Evolutionary conservation across 129 eudicot genomes (phyloP), one percentile per base, ranked within the genome.

Genomic region (Flaveria trinervia): DNA sequence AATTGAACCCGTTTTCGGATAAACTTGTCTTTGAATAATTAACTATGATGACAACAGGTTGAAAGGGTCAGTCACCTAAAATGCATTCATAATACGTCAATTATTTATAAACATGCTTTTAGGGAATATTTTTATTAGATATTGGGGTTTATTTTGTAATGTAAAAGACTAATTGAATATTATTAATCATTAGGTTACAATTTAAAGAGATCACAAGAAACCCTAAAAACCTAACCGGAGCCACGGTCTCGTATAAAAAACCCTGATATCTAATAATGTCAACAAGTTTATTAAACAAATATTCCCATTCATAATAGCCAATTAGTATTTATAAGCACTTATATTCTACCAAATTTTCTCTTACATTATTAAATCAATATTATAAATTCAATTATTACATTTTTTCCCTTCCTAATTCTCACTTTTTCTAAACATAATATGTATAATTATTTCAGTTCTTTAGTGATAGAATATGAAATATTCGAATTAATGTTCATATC

Each of bases 41-140:
- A 61, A 10, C 13, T 26, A 26, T 26, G 43, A 12, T 26, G 41
- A 61, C 25, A 25, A 13, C 18, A 8, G 23, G 25, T 14, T 39
- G 46, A 65, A 36, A 33, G 70, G 25, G 23, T 7, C 23, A 72
- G 72, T 18, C 54, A 9, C 72, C 54, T 16, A 66, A 66, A 39
- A 22, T 66, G 25, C 3, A 66, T n/a, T 39, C 10, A 3, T 14
- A 7, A 36, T 8, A 7, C 8, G 18, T 39, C 8, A 39, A 18
- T 22, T 23, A 59, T 59, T 59, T 11, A 59, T 59, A 23, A 22
- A 57, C 20, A 14, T 6, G 33, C 3, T 57, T 57, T 57, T 52
- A 51, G 33, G 28, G 65, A 16, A 59, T 7, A 22, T 59, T n/a
- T 57, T 59, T 22, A 23, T 33, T 1, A 59, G 65, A 30, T 36